Evolutionary conservation across 1,284 basidiomycete genomes (phyloP).

Genomic region (Leccinum ponderosum): DNA sequence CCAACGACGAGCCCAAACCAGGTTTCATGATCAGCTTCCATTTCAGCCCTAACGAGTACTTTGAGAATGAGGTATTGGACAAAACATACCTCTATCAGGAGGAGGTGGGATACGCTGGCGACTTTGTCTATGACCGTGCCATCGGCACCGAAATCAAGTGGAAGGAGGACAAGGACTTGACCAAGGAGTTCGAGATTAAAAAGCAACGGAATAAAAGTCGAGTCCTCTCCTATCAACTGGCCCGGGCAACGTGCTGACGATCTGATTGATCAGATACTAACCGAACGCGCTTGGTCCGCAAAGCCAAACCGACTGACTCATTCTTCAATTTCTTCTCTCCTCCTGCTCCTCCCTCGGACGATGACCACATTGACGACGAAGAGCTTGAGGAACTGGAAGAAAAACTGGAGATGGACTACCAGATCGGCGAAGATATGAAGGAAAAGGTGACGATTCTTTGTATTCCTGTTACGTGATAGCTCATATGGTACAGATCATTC

Average conservation of each 20-base stretch:
- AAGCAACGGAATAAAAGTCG: conserved; percentile 98
- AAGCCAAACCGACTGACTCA: conserved; percentile 85
- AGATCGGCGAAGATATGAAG: conserved; percentile 98
- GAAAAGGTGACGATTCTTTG: conserved; percentile 66
- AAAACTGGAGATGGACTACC: conserved; percentile 95
- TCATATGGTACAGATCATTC: conserved; percentile 69
- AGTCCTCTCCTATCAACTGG: conserved; percentile 23
- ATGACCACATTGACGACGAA: conserved; percentile 81
- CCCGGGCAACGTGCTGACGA: conserved; percentile 5
- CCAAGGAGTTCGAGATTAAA: conserved; percentile 98
- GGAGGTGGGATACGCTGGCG: conserved; percentile 91
- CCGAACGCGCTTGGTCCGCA: conserved; percentile 88
- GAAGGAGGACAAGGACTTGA: conserved; percentile 98
- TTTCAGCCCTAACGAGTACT: conserved; percentile 86
- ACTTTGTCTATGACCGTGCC: conserved; percentile 94
- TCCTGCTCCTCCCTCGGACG: conserved; percentile 72
- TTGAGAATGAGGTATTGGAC: conserved; percentile 80
- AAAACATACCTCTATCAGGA: conserved; percentile 98
- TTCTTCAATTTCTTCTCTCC: conserved; percentile 99
- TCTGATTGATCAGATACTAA: conserved; percentile 72
- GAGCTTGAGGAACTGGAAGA: conserved; percentile 90
- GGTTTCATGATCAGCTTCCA: conserved; percentile 92
- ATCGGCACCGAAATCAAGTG: conserved; percentile 91
- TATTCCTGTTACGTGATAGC: neutral
- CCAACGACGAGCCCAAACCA: conserved; percentile 59